phyloP scores from a whole-genome alignment of 192 early-diverging fungal genomes.

The Coemansia sp. region DNA sequence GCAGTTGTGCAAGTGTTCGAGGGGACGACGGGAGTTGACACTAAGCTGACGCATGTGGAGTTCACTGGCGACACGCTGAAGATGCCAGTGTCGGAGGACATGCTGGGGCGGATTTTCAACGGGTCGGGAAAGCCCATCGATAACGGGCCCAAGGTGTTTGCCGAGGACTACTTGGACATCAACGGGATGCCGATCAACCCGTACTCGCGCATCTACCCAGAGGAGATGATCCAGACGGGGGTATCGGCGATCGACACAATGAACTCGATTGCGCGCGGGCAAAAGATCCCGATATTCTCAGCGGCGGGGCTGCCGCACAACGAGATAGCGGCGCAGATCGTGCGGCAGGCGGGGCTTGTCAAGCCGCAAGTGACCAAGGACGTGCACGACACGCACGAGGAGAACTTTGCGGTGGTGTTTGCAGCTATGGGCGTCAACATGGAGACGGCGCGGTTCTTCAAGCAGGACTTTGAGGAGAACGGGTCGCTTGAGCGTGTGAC shows the following conservation, averaged over 20 bases:
- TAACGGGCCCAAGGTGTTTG: slow-evolving; percentile 99
- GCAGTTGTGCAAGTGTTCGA: slow-evolving; percentile 98
- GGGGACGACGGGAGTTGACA: slow-evolving; percentile 94
- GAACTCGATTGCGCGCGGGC: slow-evolving; percentile 99
- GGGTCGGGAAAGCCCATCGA: slow-evolving; percentile 99
- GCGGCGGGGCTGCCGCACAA: slow-evolving; percentile 98
- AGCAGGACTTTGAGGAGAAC: slow-evolving; percentile 99
- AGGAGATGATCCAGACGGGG: slow-evolving; percentile 99
- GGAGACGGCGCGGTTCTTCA: slow-evolving; percentile 99
- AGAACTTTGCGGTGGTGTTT: slow-evolving; percentile 99
- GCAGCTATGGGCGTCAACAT: slow-evolving; percentile 99
- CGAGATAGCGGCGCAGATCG: slow-evolving; percentile 99
- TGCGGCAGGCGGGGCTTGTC: slow-evolving; percentile 97
- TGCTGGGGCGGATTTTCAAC: slow-evolving; percentile 99
- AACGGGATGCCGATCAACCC: slow-evolving; percentile 89
- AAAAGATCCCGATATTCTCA: slow-evolving; percentile 99
- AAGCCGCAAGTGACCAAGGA: slow-evolving; percentile 85
- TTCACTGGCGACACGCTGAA: slow-evolving; percentile 95
- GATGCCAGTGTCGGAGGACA: slow-evolving; percentile 98
- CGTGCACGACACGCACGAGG: slow-evolving; percentile 92
- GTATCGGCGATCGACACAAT: slow-evolving; percentile 99
- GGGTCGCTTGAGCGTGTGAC: slow-evolving; percentile 98
- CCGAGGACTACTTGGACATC: slow-evolving; percentile 98
- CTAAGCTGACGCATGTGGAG: slow-evolving; percentile 91
- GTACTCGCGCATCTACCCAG: slow-evolving; percentile 97